These are phyloP conservation scores for Sugiyamaella smithiae DNA, from an alignment of 805 yeast genomes.

Conservation along the genomic window DNA sequence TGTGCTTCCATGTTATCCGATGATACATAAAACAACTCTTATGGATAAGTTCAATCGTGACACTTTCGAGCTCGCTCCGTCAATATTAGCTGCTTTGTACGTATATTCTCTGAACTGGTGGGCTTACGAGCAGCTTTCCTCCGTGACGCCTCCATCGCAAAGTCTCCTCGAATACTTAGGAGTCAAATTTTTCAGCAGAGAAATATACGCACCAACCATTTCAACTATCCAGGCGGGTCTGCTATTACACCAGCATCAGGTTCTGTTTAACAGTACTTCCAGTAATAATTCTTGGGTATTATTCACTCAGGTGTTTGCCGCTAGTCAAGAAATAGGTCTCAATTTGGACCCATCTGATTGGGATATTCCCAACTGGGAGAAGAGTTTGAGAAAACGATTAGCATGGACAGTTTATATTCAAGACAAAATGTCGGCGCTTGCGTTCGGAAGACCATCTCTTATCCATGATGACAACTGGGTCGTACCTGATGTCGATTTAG, in stretches of 20 bases:
- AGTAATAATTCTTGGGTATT: constrained; percentile 45
- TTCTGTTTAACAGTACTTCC: constrained; percentile 24
- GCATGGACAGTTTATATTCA: constrained; percentile 92
- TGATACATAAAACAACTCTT: constrained; percentile 27
- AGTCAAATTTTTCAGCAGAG: constrained; percentile 21
- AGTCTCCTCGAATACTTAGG: constrained; percentile 23
- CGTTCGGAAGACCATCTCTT: constrained; percentile 77
- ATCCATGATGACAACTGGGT: constrained; percentile 75
- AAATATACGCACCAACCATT: constrained; percentile 20
- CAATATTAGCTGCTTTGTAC: constrained; percentile 26
- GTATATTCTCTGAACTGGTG: constrained; percentile 30
- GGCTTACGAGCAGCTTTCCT: constrained; percentile 25
- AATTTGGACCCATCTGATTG: constrained; percentile 80
- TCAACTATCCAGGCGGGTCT: constrained; percentile 37
- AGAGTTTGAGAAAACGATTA: constrained; percentile 73
- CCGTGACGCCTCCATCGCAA: constrained; percentile 19
- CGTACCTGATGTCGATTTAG: constrained; percentile 49
- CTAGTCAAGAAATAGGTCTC: constrained; percentile 84
- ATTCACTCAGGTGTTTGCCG: constrained; percentile 67
- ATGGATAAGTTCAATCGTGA: constrained; percentile 27
- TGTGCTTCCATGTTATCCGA: constrained; percentile 28
- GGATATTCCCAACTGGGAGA: constrained; percentile 89
- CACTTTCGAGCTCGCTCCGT: constrained; percentile 27
- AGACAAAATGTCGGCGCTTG: constrained; percentile 81
- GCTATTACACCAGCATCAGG: constrained; percentile 42